Percentiles rank a stretch among this genome's conserved stretches.
Evolutionary conservation across 306 rosid species (phyloP).

Genomic region (Cercis canadensis): DNA sequence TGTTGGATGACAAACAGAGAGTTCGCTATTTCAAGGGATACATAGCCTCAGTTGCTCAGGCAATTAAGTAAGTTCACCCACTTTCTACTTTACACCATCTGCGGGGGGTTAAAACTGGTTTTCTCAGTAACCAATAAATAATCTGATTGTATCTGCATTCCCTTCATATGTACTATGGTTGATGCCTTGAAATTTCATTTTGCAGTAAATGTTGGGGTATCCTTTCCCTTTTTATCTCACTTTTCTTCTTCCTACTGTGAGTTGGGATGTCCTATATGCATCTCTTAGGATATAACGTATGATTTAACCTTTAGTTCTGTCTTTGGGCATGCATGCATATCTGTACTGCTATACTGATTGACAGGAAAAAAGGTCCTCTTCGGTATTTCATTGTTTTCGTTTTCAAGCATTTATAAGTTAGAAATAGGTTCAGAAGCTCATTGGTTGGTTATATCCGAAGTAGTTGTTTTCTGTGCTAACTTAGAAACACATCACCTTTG

Average conservation of each 20-base stretch:
- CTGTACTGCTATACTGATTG: not conserved
- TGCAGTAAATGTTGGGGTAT: not conserved
- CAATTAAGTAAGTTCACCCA: slow-evolving; percentile 70
- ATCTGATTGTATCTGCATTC: no score
- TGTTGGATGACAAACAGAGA: slow-evolving; percentile 85
- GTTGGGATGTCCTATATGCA: not conserved
- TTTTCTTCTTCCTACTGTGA: not conserved
- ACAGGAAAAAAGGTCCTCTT: no score
- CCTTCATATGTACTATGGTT: not conserved
- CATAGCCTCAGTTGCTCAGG: slow-evolving; percentile 70
- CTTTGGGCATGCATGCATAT: not conserved
- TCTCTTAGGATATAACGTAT: not conserved
- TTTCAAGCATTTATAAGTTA: not conserved
- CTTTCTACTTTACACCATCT: slow-evolving; percentile 23
- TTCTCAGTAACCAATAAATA: no score
- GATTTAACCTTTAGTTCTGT: no score
- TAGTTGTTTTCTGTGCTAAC: no score
- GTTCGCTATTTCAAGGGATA: slow-evolving; percentile 69
- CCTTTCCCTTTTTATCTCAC: slow-evolving; percentile 7
- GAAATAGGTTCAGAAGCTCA: not conserved
- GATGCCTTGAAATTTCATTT: not conserved
- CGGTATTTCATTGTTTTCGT: not conserved
- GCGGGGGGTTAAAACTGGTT: slow-evolving; percentile 1
- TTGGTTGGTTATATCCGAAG: not conserved
- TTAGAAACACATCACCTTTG: no score